Evolutionary conservation across 164 flowering plant species (phyloP).

Genomic region (Vitis amurensis): DNA sequence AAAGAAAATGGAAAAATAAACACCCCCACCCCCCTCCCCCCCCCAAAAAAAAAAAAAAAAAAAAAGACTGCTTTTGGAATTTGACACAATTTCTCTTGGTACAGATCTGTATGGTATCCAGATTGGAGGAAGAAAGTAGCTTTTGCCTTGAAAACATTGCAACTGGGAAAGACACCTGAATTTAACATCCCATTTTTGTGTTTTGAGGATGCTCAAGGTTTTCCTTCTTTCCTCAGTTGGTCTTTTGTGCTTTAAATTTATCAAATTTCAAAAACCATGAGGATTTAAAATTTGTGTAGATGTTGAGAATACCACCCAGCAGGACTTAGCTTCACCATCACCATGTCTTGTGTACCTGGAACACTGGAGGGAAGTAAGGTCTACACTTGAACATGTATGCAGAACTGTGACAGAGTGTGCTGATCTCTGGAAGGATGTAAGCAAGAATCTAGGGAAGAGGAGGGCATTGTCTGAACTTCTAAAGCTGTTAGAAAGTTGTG

Average conservation of each 20-base stretch:
- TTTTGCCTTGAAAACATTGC: slow-evolving; percentile 22
- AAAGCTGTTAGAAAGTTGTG: slow-evolving; percentile 63
- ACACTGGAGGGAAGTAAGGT: slow-evolving; percentile 46
- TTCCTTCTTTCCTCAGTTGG: not conserved
- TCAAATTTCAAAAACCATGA: not conserved
- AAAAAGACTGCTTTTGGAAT: not conserved
- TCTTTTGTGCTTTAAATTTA: not conserved
- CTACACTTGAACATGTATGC: slow-evolving; percentile 46
- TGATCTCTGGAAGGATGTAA: slow-evolving; percentile 59
- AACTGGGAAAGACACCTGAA: slow-evolving; percentile 6
- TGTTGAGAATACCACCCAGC: slow-evolving; percentile 12
- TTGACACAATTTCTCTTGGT: not conserved
- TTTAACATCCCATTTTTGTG: not conserved
- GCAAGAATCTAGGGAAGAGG: slow-evolving; percentile 49
- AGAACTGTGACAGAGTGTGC: slow-evolving; percentile 32
- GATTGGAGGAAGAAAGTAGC: slow-evolving; percentile 46
- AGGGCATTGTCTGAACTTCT: slow-evolving; percentile 66
- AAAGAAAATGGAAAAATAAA: too few relatives aligned
- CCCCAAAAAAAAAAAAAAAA: not conserved
- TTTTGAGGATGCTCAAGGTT: slow-evolving; percentile 30
- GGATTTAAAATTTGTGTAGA: slow-evolving; percentile 27
- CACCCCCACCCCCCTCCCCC: too few relatives aligned
- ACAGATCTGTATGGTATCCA: slow-evolving; percentile 46
- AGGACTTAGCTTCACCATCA: slow-evolving; percentile 21
- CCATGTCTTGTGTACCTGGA: slow-evolving; percentile 31